These are phyloP conservation scores for Macrolepiota fuliginosa DNA, from an alignment of 768 basidiomycete species.

Conservation along the genomic window DNA sequence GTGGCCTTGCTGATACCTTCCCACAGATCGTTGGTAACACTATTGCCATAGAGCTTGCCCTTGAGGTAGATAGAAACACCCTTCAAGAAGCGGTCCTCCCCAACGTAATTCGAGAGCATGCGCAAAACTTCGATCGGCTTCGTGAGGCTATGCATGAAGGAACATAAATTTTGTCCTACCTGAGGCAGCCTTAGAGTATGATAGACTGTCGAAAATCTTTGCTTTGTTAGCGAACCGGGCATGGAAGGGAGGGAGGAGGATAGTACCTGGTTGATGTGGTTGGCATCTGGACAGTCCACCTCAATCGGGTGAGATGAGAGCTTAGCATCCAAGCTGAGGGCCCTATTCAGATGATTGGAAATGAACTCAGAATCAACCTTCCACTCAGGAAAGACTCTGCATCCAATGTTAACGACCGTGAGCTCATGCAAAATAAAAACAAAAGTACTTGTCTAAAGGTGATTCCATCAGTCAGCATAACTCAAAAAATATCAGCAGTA, in stretches of 20 bases:
- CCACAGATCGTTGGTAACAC: constrained; percentile 85
- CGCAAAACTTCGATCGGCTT: constrained; percentile 61
- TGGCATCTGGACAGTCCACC: constrained; percentile 84
- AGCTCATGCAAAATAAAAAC: neutral
- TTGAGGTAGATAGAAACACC: constrained; percentile 93
- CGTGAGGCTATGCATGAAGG: neutral
- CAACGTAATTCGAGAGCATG: constrained; percentile 88
- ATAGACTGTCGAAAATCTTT: constrained; percentile 89
- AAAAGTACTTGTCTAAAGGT: constrained; percentile 49
- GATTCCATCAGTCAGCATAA: constrained; percentile 1
- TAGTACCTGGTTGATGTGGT: constrained; percentile 71
- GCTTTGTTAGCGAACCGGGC: neutral
- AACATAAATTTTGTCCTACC: constrained; percentile 35
- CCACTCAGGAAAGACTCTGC: constrained; percentile 82
- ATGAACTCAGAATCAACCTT: constrained; percentile 81
- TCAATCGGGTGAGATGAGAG: constrained; percentile 91
- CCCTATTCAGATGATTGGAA: constrained; percentile 69
- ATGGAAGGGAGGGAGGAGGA: neutral
- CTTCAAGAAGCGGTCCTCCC: constrained; percentile 83
- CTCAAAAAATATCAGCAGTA: constrained; percentile 1
- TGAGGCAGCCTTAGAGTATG: constrained; percentile 82
- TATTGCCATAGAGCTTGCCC: constrained; percentile 81
- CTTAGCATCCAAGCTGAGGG: constrained; percentile 81
- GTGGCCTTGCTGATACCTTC: constrained; percentile 77
- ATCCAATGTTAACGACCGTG: neutral